Conservation (phyloP, 2,329 filamentous ascomycete species). For the Stemphylium beticola region DNA sequence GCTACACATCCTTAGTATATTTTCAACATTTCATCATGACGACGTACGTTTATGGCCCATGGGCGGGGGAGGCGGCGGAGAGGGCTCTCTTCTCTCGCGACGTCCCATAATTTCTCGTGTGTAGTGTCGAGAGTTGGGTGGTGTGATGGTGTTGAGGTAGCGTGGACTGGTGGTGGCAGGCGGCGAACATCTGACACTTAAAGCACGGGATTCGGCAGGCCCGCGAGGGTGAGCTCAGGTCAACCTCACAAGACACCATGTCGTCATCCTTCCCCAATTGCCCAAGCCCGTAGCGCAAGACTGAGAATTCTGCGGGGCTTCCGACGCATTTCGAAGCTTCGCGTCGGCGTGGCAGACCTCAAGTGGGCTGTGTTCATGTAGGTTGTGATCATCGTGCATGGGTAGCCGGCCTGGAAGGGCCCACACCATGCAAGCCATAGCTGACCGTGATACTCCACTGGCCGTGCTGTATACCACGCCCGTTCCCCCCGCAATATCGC, state of each 20-base stretch:
- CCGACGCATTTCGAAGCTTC: constrained; percentile 17
- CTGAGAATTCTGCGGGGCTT: constrained; percentile 14
- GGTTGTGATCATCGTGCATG: constrained; percentile 28
- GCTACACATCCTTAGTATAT: constrained; percentile 13
- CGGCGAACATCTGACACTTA: constrained; percentile 21
- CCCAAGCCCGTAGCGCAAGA: constrained; percentile 13
- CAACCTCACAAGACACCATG: constrained; percentile 18
- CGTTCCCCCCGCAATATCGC: constrained; percentile 11
- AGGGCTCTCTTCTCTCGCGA: constrained; percentile 22
- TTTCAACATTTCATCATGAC: background rate
- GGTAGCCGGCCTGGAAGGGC: background rate
- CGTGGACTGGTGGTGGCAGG: background rate
- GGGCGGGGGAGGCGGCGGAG: constrained; percentile 26
- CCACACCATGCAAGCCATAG: constrained; percentile 12
- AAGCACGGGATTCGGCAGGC: constrained; percentile 9
- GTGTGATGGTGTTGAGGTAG: constrained; percentile 1
- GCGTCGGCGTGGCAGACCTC: constrained; percentile 19
- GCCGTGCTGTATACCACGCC: background rate
- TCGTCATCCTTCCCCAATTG: constrained; percentile 22
- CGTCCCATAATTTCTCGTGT: constrained; percentile 23
- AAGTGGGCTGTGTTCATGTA: constrained; percentile 22
- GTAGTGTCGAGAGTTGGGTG: background rate
- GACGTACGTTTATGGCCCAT: constrained; percentile 17
- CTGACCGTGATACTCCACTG: constrained; percentile 6
- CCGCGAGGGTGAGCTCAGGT: constrained; percentile 6